phyloP scores from a whole-genome alignment of 306 rosid genomes.

The Cucurbita ficifolia region DNA sequence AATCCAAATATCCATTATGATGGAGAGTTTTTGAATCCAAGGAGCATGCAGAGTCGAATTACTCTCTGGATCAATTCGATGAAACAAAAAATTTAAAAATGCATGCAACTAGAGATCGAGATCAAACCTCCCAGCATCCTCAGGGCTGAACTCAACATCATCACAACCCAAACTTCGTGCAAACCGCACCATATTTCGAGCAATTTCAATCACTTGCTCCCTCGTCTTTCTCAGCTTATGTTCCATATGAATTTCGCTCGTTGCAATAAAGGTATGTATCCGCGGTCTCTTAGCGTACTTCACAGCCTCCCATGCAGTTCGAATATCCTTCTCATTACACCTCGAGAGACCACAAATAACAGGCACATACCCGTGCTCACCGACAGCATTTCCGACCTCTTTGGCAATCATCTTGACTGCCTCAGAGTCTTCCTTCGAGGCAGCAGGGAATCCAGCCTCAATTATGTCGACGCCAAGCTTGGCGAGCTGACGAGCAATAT shows the following conservation, averaged over 20 bases:
- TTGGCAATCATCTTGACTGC: constrained; percentile 60
- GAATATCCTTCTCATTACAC: constrained; percentile 71
- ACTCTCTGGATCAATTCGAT: background rate
- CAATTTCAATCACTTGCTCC: constrained; percentile 55
- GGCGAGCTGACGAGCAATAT: constrained; percentile 71
- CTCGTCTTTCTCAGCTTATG: constrained; percentile 59
- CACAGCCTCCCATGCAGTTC: constrained; percentile 87
- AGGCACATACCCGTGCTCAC: constrained; percentile 53
- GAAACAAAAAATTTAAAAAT: background rate
- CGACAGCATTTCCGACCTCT: constrained; percentile 70
- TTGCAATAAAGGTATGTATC: constrained; percentile 82
- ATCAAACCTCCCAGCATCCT: constrained; percentile 88
- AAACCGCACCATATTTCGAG: constrained; percentile 57
- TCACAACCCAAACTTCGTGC: constrained; percentile 81
- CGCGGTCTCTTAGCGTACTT: constrained; percentile 67
- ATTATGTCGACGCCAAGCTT: constrained; percentile 88
- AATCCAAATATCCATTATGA: background rate
- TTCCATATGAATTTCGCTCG: constrained; percentile 81
- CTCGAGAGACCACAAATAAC: constrained; percentile 82
- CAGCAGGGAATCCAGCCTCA: constrained; percentile 87
- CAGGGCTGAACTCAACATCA: constrained; percentile 89
- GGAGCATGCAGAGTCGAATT: background rate
- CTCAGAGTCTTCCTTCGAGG: constrained; percentile 72
- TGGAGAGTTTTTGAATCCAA: background rate
- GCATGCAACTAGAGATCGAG: background rate